phyloP scores from a whole-genome alignment of 805 yeast genomes.

The Wickerhamomyces kurtzmanii region DNA sequence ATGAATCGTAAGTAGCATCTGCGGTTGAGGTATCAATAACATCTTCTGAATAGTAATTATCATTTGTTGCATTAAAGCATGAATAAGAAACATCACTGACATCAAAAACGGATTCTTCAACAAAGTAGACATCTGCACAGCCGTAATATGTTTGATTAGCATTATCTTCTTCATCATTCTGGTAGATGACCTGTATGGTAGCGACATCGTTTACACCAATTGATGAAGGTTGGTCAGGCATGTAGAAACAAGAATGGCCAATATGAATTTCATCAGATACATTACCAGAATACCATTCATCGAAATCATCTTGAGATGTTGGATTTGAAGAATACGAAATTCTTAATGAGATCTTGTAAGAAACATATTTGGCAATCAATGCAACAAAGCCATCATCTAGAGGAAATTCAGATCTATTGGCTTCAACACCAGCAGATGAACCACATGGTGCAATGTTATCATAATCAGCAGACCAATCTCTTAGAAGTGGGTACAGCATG shows the following conservation, averaged over 20 bases:
- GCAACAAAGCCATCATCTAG: conserved; percentile 36
- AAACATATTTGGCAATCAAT: conserved; percentile 29
- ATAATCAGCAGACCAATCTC: conserved; percentile 35
- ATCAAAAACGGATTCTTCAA: conserved; percentile 29
- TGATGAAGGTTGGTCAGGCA: conserved; percentile 30
- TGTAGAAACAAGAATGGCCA: conserved; percentile 36
- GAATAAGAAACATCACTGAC: conserved; percentile 21
- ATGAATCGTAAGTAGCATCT: conserved; percentile 15
- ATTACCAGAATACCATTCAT: conserved; percentile 27
- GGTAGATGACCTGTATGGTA: conserved; percentile 33
- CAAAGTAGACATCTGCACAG: conserved; percentile 34
- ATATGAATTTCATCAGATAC: conserved; percentile 27
- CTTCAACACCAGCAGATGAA: conserved; percentile 19
- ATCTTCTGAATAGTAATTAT: conserved; percentile 24
- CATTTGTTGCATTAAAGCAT: conserved; percentile 32
- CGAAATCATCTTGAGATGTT: conserved; percentile 27
- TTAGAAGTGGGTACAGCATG: conserved; percentile 28
- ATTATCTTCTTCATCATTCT: conserved; percentile 19
- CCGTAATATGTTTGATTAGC: conserved; percentile 32
- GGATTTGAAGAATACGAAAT: conserved; percentile 31
- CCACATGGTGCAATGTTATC: conserved; percentile 40
- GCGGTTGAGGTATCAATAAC: conserved; percentile 13
- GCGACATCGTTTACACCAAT: conserved; percentile 29
- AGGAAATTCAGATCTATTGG: conserved; percentile 34
- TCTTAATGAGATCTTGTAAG: conserved; percentile 28